Conservation (phyloP, 371 early-diverging fungal species). For the Mucor sp. region DNA sequence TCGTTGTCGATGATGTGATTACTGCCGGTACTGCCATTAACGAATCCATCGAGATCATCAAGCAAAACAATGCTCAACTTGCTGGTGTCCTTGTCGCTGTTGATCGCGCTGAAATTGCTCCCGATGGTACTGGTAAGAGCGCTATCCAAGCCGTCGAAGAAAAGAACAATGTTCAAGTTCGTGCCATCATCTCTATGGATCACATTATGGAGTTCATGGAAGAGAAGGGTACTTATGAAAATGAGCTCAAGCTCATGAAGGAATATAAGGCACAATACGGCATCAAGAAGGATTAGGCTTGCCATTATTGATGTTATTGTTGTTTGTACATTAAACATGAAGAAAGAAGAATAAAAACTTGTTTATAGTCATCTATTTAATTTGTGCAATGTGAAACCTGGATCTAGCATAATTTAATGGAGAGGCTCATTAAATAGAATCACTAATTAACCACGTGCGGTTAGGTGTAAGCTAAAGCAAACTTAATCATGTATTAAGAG, state of each 20-base stretch:
- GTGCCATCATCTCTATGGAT: constrained; percentile 84
- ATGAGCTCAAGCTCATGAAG: constrained; percentile 64
- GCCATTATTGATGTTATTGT: background rate
- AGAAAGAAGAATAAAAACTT: background rate
- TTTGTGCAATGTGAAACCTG: background rate
- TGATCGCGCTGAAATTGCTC: constrained; percentile 87
- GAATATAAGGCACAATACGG: constrained; percentile 76
- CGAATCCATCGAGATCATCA: constrained; percentile 84
- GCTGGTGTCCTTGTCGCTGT: constrained; percentile 91
- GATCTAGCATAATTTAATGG: background rate
- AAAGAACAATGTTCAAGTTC: constrained; percentile 77
- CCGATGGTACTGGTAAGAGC: constrained; percentile 70
- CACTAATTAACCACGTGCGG: too few relatives aligned
- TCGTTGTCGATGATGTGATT: constrained; percentile 97
- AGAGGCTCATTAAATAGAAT: too few relatives aligned
- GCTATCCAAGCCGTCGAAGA: constrained; percentile 95
- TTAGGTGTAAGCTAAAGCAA: too few relatives aligned
- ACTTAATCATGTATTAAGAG: too few relatives aligned
- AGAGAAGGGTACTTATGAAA: constrained; percentile 75
- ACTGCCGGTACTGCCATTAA: constrained; percentile 98
- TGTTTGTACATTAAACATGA: background rate
- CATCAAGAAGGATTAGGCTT: constrained; percentile 35
- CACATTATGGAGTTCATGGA: constrained; percentile 89
- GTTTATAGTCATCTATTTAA: background rate
- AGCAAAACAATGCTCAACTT: constrained; percentile 59